Percentiles rank a stretch among this genome's conserved stretches.
phyloP scores from a whole-genome alignment of 192 early-diverging fungal species.

The Thoreauomyces humboldtii region DNA sequence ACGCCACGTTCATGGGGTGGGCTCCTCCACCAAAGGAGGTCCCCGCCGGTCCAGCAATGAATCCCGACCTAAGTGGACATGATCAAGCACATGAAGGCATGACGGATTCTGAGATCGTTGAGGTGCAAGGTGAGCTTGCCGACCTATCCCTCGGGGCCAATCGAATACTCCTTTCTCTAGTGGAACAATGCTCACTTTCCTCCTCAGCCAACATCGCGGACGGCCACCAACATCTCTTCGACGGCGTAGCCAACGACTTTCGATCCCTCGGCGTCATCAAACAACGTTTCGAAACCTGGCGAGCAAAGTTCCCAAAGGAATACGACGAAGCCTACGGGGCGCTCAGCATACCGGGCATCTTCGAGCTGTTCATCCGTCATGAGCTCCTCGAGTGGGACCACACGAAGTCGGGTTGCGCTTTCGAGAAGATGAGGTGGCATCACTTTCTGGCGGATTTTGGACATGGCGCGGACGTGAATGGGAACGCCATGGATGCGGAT shows the following conservation, averaged over 20 bases:
- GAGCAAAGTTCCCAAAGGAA: conserved; percentile 27
- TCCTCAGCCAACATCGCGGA: not conserved
- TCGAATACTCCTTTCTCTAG: too few relatives aligned
- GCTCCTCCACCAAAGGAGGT: not conserved
- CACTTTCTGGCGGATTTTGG: conserved; percentile 18
- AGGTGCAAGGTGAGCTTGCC: too few relatives aligned
- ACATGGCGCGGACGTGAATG: not conserved
- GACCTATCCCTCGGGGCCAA: too few relatives aligned
- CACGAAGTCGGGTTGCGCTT: not conserved
- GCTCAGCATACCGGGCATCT: conserved; percentile 28
- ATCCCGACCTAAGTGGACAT: too few relatives aligned
- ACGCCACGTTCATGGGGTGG: conserved; percentile 4
- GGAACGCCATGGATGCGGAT: not conserved
- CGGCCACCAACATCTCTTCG: conserved; percentile 24
- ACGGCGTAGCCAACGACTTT: conserved; percentile 33
- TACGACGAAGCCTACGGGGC: conserved; percentile 32
- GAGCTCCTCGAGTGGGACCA: conserved; percentile 35
- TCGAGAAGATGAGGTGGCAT: conserved; percentile 37
- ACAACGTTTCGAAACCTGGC: conserved; percentile 34
- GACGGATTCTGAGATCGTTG: too few relatives aligned
- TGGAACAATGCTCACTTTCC: too few relatives aligned
- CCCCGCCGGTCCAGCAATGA: too few relatives aligned
- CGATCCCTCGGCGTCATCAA: conserved; percentile 27
- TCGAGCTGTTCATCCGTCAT: conserved; percentile 34
- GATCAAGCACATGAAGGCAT: too few relatives aligned